Conservation (phyloP, 371 early-diverging fungal genomes). For the Syncephalastrum racemosum region DNA sequence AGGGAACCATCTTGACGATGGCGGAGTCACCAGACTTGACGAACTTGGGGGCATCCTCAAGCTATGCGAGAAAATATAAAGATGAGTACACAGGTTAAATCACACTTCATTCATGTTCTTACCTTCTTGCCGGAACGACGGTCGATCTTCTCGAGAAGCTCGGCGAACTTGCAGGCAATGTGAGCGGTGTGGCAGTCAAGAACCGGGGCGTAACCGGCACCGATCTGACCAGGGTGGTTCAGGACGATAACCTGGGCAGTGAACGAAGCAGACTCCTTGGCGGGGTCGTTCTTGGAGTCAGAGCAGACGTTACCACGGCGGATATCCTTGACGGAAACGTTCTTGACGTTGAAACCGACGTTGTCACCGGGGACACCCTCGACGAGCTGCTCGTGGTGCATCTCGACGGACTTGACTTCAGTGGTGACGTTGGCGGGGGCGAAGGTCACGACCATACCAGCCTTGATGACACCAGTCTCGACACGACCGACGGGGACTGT, state of each 20-base stretch:
- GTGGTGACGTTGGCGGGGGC: constrained; percentile 87
- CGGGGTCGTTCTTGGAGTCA: constrained; percentile 97
- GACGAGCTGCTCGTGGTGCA: constrained; percentile 94
- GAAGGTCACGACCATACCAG: constrained; percentile 93
- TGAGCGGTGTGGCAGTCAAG: constrained; percentile 97
- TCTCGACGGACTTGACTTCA: constrained; percentile 98
- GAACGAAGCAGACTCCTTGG: constrained; percentile 92
- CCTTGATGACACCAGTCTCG: constrained; percentile 92
- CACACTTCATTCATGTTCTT: too few species aligned
- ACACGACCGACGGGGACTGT: constrained; percentile 97
- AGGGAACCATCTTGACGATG: constrained; percentile 91
- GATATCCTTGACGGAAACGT: constrained; percentile 95
- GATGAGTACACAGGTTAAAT: too few species aligned
- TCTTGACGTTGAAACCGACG: constrained; percentile 98
- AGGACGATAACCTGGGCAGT: constrained; percentile 94
- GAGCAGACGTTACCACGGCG: constrained; percentile 97
- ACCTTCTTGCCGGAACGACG: constrained; percentile 83
- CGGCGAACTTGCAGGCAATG: constrained; percentile 92
- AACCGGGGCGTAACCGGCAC: constrained; percentile 89
- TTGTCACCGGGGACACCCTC: constrained; percentile 97
- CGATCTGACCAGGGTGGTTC: constrained; percentile 96
- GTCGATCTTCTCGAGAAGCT: constrained; percentile 94
- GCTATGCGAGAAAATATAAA: too few species aligned
- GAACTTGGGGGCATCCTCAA: constrained; percentile 23
- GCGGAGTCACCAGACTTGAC: constrained; percentile 84